Conservation (phyloP, 1,284 basidiomycete species). For the Marasmius fiardii region DNA sequence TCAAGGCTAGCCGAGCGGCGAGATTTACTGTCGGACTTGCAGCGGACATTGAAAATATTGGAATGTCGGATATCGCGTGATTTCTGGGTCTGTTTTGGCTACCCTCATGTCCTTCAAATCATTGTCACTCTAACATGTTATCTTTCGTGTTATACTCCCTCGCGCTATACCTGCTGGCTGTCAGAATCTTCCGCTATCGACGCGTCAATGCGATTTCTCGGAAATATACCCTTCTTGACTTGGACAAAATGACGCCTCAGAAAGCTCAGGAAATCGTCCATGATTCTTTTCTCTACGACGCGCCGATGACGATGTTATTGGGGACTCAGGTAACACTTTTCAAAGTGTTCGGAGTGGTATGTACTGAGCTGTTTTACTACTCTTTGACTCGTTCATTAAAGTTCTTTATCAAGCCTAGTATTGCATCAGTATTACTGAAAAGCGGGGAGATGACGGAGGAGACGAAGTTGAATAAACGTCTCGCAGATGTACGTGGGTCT, state of each 20-base stretch:
- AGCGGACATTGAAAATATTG: too few relatives aligned
- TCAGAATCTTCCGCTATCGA: slow-evolving; percentile 5
- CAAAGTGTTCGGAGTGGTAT: slow-evolving; percentile 9
- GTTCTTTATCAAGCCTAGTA: neutral
- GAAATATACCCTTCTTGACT: neutral
- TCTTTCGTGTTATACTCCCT: neutral
- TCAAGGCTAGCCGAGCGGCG: too few relatives aligned
- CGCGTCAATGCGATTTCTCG: slow-evolving; percentile 3
- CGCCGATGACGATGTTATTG: slow-evolving; percentile 8
- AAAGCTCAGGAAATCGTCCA: slow-evolving; percentile 4
- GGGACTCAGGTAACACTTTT: slow-evolving; percentile 7
- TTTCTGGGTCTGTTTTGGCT: too few relatives aligned
- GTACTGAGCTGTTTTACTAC: neutral
- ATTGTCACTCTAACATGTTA: too few relatives aligned
- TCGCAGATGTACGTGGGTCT: slow-evolving; percentile 7
- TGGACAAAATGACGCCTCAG: slow-evolving; percentile 2
- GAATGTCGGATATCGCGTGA: too few relatives aligned
- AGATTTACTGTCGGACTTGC: too few relatives aligned
- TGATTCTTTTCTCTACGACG: slow-evolving; percentile 6
- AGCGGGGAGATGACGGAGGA: slow-evolving; percentile 1
- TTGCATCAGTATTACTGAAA: slow-evolving; percentile 3
- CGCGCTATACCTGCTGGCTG: neutral
- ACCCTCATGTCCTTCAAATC: too few relatives aligned
- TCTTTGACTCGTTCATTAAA: neutral
- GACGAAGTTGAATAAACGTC: slow-evolving; percentile 3